Evolutionary conservation across 305 asterid genomes (phyloP).

Genomic region (Fraxinus velutina): DNA sequence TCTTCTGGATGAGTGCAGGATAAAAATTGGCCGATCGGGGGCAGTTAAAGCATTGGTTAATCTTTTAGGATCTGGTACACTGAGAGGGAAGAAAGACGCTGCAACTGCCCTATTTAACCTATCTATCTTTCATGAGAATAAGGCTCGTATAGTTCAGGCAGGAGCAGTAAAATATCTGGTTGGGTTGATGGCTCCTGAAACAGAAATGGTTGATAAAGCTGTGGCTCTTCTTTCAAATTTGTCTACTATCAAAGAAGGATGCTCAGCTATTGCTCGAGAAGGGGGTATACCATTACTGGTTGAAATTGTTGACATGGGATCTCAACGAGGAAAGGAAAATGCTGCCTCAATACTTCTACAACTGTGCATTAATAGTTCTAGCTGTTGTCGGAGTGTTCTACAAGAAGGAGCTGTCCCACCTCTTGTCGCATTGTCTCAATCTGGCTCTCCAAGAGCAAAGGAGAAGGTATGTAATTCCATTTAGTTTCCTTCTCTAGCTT

Average conservation of each 20-base stretch:
- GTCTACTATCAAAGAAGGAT: constrained; percentile 70
- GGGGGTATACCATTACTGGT: constrained; percentile 78
- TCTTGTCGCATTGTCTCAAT: constrained; percentile 80
- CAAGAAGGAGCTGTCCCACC: constrained; percentile 99
- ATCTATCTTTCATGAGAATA: constrained; percentile 82
- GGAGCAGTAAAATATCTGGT: constrained; percentile 83
- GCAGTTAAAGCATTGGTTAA: constrained; percentile 78
- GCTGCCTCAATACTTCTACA: constrained; percentile 82
- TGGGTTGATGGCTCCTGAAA: constrained; percentile 56
- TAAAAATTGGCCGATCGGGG: constrained; percentile 75
- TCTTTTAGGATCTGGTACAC: constrained; percentile 64
- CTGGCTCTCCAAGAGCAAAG: constrained; percentile 83
- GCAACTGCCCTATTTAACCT: constrained; percentile 82
- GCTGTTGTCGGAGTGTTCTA: constrained; percentile 67
- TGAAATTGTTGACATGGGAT: constrained; percentile 72
- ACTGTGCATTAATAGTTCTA: constrained; percentile 60
- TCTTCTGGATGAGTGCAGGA: constrained; percentile 65
- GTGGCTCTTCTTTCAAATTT: constrained; percentile 87
- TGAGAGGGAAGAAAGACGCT: constrained; percentile 89
- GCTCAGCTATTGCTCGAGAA: constrained; percentile 70
- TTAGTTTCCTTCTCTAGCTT: not conserved
- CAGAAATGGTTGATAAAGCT: constrained; percentile 86
- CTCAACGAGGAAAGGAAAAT: constrained; percentile 87
- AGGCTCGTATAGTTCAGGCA: constrained; percentile 83
- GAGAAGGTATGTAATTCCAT: constrained; percentile 58